Base-by-base conservation (phyloP, 31 red algal genomes). In the Endocladia muricata region DNA sequence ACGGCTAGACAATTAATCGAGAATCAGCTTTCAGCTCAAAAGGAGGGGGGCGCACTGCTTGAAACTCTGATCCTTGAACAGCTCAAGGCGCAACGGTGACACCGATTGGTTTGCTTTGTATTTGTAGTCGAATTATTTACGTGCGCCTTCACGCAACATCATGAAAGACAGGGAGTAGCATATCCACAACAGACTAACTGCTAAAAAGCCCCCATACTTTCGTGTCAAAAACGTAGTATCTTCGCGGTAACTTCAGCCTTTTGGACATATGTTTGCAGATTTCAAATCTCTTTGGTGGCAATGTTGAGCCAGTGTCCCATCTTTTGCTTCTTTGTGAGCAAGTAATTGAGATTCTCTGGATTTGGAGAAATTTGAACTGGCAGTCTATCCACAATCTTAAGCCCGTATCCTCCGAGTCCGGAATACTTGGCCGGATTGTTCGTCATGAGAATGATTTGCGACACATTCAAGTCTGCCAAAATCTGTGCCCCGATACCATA, bases 401-500 rank as follows among this genome's bases (percentile, higher is more conserved):
- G 71, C 1, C 92, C 92, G 38, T 95, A 93, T 9, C 92, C 96
- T 31, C 81, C 36, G 19, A 99, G 86, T 9, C 96, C 92, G 23
- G 71, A 86, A 82, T 95, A 95, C 74, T 99, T 99, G 9, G 78
- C 77, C 37, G 96, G 96, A 63, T 99, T 99, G 79, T 99, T 99
- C 33, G 96, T 99, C 96, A 99, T 99, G 26, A 99, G 68, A 55
- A 81, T 74, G 34, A 99, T 89, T 60, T 93, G 35, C 30, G 59
- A 74, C 19, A 99, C 81, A 54, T 90, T 86, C 7, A 99, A 82
- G 72, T 99, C 91, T 2, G 79, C 84, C 41, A 99, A 66, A 52
- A 99, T 99, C 70, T 95, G 92, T 4, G 96, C 92, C 57, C 92
- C 92, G 61, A 99, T 93, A 15, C 96, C 96, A 60, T 99, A 99